Base-by-base conservation (phyloP, 2,329 filamentous ascomycete species). In the Pestalotiopsis sp. region DNA sequence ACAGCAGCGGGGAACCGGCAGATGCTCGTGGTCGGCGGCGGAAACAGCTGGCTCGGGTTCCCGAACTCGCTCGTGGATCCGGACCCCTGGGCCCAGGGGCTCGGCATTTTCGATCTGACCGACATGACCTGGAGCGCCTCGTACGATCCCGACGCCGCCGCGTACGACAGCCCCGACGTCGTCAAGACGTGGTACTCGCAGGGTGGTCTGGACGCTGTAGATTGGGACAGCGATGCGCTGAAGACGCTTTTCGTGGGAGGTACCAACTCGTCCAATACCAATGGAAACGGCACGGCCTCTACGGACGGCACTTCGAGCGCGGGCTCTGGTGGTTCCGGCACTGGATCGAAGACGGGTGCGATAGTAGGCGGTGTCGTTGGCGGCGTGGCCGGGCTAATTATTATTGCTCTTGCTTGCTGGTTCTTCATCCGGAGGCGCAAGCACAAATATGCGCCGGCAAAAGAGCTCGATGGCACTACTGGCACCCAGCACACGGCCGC, bases 81-180 rank as follows among this genome's bases (percentile, higher is more conserved):
- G 11, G 79, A 81, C 62, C 76, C 76, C 0, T 81, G 78, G 78
- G 67, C 69, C 4, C 75, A 78, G 44, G 78, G 79, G 0, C 71
- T 83, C 20, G 79, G 81, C 2, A 72, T 83, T 9, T 80, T 81
- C 68, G 80, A 82, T 64, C 76, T 83, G 77, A 78, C 75, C 2
- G 71, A 73, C 17, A 70, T 81, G 69, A 58, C 68, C 7, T 82
- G 81, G 80, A 72, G 64, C 3, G 69, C 75, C 59, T 68, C 71
- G 1, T 82, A 80, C 67, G 73, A 81, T 30, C 74, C 79, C 0
- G 66, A 76, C 6, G 79, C 78, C 3, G 68, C 65, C 1, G 66
- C 69, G n/a, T 82, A 82, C 65, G 74, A 80, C 59, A 77, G 72
- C 26, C 77, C 78, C 6, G 67, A 68, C 0, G 69, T 72, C 1